Evolutionary conservation across 148 eudicot species (phyloP).

Genomic region (Camellia granthamiana): DNA sequence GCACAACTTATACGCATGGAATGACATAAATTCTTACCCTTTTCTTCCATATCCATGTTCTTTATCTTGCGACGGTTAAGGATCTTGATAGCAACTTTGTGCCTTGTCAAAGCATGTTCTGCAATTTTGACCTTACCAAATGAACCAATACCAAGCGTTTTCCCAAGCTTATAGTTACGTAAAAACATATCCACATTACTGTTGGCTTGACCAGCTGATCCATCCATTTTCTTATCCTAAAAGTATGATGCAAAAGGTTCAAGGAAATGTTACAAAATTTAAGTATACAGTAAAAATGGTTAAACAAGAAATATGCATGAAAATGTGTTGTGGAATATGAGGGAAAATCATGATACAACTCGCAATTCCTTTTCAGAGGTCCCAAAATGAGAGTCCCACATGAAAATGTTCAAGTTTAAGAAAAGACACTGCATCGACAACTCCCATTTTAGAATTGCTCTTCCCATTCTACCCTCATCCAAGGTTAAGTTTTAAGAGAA

Average conservation of each 20-base stretch:
- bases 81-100: conserved; percentile 94
- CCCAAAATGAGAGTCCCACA: neutral
- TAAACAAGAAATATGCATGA: neutral
- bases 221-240: conserved; percentile 60
- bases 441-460: neutral
- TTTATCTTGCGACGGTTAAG: conserved; percentile 85
- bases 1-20: neutral
- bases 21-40: conserved; percentile 43
- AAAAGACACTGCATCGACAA: no score
- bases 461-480: neutral
- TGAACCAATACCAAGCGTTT: conserved; percentile 95
- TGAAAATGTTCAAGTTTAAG: no score
- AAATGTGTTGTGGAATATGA: neutral
- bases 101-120: conserved; percentile 76
- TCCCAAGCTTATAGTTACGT: conserved; percentile 83
- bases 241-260: neutral
- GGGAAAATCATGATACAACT: neutral
- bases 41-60: conserved; percentile 95
- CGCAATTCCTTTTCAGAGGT: neutral
- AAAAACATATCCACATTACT: conserved; percentile 49
- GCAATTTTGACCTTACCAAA: conserved; percentile 96
- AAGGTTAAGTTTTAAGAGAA: neutral
- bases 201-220: conserved; percentile 49
- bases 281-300: neutral
- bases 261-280: neutral